These are phyloP conservation scores for Juglanconis juglandina DNA, from an alignment of 2,329 filamentous ascomycete species.

Conservation along the genomic window DNA sequence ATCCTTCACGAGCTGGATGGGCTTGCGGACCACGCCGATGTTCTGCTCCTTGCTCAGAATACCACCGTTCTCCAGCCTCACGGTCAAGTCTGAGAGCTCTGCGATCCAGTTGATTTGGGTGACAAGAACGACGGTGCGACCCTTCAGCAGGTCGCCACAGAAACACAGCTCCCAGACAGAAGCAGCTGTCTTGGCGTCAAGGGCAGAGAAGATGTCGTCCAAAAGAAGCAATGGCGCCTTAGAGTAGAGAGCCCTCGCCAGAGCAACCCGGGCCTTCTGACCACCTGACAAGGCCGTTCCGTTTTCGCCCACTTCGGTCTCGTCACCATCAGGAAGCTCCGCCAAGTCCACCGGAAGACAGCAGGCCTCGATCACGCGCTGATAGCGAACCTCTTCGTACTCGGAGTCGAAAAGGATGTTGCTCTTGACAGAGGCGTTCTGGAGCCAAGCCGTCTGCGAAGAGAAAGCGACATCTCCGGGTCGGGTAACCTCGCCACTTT, in stretches of 20 bases:
- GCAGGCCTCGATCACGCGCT: conserved; percentile 53
- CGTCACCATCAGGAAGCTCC: conserved; percentile 48
- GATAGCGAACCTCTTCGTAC: conserved; percentile 52
- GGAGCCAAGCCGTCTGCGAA: conserved; percentile 56
- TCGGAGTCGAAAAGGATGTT: conserved; percentile 53
- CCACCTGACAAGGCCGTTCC: conserved; percentile 55
- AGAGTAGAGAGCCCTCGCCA: conserved; percentile 57
- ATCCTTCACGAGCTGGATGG: conserved; percentile 41
- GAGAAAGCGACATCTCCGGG: conserved; percentile 54
- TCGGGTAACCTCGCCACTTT: conserved; percentile 44
- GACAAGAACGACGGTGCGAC: conserved; percentile 54
- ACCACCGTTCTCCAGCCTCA: conserved; percentile 44
- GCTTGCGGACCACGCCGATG: conserved; percentile 41
- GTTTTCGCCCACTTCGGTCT: conserved; percentile 52
- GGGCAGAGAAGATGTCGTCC: conserved; percentile 58
- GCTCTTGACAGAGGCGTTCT: conserved; percentile 52
- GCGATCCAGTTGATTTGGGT: conserved; percentile 54
- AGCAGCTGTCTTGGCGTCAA: conserved; percentile 56
- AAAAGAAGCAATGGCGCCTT: conserved; percentile 52
- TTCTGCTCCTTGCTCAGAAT: conserved; percentile 41
- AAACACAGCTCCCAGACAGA: conserved; percentile 56
- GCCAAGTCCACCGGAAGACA: conserved; percentile 49
- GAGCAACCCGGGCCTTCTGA: conserved; percentile 53
- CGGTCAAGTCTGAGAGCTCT: conserved; percentile 45
- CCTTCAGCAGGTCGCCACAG: conserved; percentile 50